Conservation (phyloP, 768 basidiomycete genomes). For the Rhodotorula babjevae region DNA sequence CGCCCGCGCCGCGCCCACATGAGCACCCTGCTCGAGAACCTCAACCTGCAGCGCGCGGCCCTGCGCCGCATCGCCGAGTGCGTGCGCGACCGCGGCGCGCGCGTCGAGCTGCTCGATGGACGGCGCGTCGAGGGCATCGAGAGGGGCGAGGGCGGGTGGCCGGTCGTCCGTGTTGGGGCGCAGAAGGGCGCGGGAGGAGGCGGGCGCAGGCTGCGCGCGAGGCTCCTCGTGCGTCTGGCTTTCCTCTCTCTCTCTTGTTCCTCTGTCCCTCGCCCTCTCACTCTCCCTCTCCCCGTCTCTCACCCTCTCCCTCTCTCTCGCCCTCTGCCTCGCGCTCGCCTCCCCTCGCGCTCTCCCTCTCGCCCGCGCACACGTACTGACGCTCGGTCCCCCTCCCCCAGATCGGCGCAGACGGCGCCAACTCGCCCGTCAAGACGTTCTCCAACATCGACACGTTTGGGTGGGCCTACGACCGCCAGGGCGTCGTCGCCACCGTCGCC, state of each 20-base stretch:
- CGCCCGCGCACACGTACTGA: background rate
- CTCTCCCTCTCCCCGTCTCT: too few species aligned
- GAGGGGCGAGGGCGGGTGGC: slow-evolving; percentile 67
- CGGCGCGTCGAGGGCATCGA: slow-evolving; percentile 69
- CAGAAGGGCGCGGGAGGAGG: slow-evolving; percentile 46
- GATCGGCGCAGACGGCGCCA: slow-evolving; percentile 93
- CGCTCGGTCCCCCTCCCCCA: too few species aligned
- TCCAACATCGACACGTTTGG: slow-evolving; percentile 81
- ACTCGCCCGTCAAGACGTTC: slow-evolving; percentile 84
- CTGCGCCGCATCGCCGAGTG: slow-evolving; percentile 50
- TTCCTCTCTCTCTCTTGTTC: too few species aligned
- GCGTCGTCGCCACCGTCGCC: slow-evolving; percentile 78
- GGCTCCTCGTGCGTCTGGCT: slow-evolving; percentile 31
- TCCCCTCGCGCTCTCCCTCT: background rate
- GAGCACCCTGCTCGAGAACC: slow-evolving; percentile 83
- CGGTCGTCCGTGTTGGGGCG: slow-evolving; percentile 67
- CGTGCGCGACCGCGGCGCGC: slow-evolving; percentile 44
- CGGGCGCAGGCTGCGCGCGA: slow-evolving; percentile 48
- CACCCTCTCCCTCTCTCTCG: background rate
- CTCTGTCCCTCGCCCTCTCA: too few species aligned
- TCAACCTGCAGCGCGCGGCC: slow-evolving; percentile 83
- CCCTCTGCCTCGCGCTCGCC: too few species aligned
- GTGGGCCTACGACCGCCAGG: slow-evolving; percentile 84
- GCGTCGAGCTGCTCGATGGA: slow-evolving; percentile 65
- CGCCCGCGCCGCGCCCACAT: slow-evolving; percentile 50